phyloP scores from a whole-genome alignment of 2,329 filamentous ascomycete genomes.

The Arachnopeziza araneosa region DNA sequence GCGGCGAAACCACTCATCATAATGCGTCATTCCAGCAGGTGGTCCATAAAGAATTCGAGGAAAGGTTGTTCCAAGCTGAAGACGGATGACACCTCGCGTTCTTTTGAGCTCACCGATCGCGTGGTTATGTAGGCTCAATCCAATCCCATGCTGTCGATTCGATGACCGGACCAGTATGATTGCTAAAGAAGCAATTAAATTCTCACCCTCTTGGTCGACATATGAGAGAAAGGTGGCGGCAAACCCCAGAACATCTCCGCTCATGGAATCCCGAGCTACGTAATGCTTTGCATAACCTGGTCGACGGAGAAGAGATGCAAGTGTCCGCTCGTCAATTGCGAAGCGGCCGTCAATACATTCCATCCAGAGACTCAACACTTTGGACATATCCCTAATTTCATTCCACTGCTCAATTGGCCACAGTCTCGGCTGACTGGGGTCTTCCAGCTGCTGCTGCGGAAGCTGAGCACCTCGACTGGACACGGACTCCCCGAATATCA shows the following conservation, averaged over 20 bases:
- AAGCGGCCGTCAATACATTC: slow-evolving; percentile 34
- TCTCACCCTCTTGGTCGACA: slow-evolving; percentile 45
- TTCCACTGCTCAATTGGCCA: slow-evolving; percentile 30
- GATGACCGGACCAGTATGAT: slow-evolving; percentile 46
- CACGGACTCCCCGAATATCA: slow-evolving; percentile 44
- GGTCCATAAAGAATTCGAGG: slow-evolving; percentile 52
- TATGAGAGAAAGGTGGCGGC: slow-evolving; percentile 57
- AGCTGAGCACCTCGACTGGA: background rate
- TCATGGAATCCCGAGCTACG: slow-evolving; percentile 44
- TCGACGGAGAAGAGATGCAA: slow-evolving; percentile 45
- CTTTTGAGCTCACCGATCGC: slow-evolving; percentile 44
- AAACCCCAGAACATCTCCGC: slow-evolving; percentile 45
- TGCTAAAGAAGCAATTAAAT: slow-evolving; percentile 51
- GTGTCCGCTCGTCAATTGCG: slow-evolving; percentile 36
- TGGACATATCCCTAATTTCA: slow-evolving; percentile 24
- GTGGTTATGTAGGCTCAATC: slow-evolving; percentile 46
- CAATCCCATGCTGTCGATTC: slow-evolving; percentile 46
- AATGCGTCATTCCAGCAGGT: slow-evolving; percentile 35
- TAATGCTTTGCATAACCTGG: slow-evolving; percentile 54
- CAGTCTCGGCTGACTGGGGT: slow-evolving; percentile 11
- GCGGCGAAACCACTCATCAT: slow-evolving; percentile 47
- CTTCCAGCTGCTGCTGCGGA: background rate
- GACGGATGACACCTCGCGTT: slow-evolving; percentile 45
- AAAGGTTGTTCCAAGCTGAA: slow-evolving; percentile 54
- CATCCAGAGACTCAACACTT: slow-evolving; percentile 25